These are phyloP conservation scores for Umbelopsis sp. DNA, from an alignment of 371 early-diverging fungal species.

Conservation along the genomic window DNA sequence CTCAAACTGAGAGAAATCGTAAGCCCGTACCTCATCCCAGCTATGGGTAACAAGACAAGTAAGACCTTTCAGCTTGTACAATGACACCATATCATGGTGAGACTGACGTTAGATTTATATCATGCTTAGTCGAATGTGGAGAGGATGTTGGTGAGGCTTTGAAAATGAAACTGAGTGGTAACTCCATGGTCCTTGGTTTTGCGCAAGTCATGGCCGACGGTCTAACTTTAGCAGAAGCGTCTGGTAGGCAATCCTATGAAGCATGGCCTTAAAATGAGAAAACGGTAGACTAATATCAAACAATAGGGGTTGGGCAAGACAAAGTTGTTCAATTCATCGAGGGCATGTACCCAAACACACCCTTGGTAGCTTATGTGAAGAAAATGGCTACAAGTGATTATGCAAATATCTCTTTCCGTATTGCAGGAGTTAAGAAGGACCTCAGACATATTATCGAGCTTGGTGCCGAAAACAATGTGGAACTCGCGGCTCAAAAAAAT, in stretches of 20 bases:
- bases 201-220: slow-evolving; percentile 72
- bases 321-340: slow-evolving; percentile 62
- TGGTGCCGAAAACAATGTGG: slow-evolving; percentile 30
- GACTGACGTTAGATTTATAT: background rate
- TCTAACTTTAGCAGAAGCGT: slow-evolving; percentile 66
- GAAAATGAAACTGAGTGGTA: slow-evolving; percentile 68
- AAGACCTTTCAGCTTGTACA: background rate
- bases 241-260: slow-evolving; percentile 25
- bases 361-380: slow-evolving; percentile 34
- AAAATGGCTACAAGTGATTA: slow-evolving; percentile 44
- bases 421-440: slow-evolving; percentile 42
- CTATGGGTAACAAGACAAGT: slow-evolving; percentile 36
- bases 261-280: background rate
- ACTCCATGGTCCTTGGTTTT: slow-evolving; percentile 61
- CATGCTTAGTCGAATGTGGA: slow-evolving; percentile 44
- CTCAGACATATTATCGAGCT: slow-evolving; percentile 38
- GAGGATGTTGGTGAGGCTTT: slow-evolving; percentile 46
- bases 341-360: slow-evolving; percentile 51
- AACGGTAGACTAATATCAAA: background rate
- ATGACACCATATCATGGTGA: no score
- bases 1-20: slow-evolving; percentile 22
- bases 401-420: slow-evolving; percentile 33
- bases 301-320: slow-evolving; percentile 50
- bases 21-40: slow-evolving; percentile 33
- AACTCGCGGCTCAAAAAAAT: slow-evolving; percentile 31